Evolutionary conservation across 2,329 filamentous ascomycete species (phyloP), one percentile per base, ranked within the genome.

Genomic region (Sclerotinia glacialis): DNA sequence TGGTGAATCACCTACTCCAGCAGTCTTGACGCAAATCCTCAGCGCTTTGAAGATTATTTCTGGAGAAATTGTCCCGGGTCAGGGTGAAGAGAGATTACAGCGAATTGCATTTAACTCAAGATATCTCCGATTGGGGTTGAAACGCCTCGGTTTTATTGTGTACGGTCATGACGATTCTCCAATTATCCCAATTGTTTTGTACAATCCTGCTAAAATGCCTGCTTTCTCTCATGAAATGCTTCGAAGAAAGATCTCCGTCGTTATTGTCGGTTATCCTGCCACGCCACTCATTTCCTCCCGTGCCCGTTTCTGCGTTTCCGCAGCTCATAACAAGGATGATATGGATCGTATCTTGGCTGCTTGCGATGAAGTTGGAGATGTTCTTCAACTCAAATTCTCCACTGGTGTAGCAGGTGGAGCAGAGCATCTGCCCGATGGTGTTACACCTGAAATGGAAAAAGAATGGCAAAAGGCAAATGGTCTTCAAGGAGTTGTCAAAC

Each of bases 181-280:
- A 66, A 98, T 99, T 73, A 93, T 99, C 73, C 95, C 95, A 64
- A 79, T 99, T 72, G 86, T 97, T 75, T 87, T 99, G 37, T 99
- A 97, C 83, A 92, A 98, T 80, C 95, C 95, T n/a, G 95, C 92
- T 74, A 99, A 99, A 82, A 97, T 99, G 84, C 91, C 94, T 5
- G 94, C 95, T 67, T 99, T 99, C 79, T 97, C 93, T 60, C 95
- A 97, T 77, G 95, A 98, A 79, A 98, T 99, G 95, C 86, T 98
- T 68, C 92, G 91, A 80, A 92, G 95, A 76, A 98, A 97, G 79
- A 98, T 99, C 73, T 95, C 94, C 0, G 92, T 98, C 62, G 95
- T 99, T 49, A 92, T 99, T 55, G 95, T 99, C 69, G 95, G 94
- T 63, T 99, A 99, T 77, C 95, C 95, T 7, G 95, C 94, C 11